A percentile compares a stretch with the other conserved stretches of the same genome.
These are phyloP conservation scores for Toxoplasma gondii DNA, from an alignment of 169 alveolate genomes.

Conservation along the genomic window DNA sequence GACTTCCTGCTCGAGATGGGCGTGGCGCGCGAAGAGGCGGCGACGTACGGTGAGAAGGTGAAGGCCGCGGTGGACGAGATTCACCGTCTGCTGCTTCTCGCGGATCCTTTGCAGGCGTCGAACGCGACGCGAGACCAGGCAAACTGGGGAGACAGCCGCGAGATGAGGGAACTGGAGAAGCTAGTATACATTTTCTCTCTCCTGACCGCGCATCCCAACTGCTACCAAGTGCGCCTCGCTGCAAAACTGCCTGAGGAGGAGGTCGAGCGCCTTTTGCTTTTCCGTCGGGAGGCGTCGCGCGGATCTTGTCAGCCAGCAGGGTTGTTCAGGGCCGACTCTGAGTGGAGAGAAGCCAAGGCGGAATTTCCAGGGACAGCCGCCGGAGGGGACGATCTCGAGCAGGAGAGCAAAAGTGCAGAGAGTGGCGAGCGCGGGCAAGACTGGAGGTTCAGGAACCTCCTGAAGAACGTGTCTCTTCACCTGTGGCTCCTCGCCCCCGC, in stretches of 20 bases:
- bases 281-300: background rate
- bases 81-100: background rate
- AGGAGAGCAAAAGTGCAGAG: too few species aligned
- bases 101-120: background rate
- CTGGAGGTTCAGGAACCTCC: too few species aligned
- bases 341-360: too few species aligned
- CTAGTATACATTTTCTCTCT: background rate
- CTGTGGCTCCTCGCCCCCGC: slow-evolving; percentile 53
- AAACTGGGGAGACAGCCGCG: slow-evolving; percentile 29
- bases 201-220: background rate
- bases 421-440: background rate
- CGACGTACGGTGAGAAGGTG: background rate
- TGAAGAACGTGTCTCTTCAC: slow-evolving; percentile 17
- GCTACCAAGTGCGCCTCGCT: background rate
- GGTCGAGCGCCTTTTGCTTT: background rate
- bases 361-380: too few species aligned
- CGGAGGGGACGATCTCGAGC: too few species aligned
- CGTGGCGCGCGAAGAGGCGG: background rate
- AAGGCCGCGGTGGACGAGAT: background rate
- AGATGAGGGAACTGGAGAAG: slow-evolving; percentile 36
- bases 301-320: too few species aligned
- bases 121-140: background rate
- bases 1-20: background rate
- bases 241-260: background rate
- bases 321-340: too few species aligned